phyloP scores from a whole-genome alignment of 306 rosid genomes.

The Acacia melanoxylon region DNA sequence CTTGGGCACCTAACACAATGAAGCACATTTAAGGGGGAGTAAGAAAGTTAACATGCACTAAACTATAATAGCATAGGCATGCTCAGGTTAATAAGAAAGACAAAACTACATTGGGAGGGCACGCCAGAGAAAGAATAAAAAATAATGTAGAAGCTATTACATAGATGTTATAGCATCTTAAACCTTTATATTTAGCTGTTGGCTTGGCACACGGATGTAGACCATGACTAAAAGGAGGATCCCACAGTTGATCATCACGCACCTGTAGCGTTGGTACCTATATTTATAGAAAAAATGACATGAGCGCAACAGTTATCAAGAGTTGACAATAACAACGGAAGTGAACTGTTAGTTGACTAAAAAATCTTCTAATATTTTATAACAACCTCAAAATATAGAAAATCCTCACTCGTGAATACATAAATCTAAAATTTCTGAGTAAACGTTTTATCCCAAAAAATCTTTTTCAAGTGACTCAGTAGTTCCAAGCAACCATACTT shows the following conservation, averaged over 20 bases:
- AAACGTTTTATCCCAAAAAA: not conserved
- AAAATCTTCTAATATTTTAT: not conserved
- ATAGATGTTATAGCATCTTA: constrained; percentile 15
- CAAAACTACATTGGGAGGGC: not conserved
- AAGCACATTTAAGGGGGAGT: constrained; percentile 20
- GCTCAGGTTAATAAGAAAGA: constrained; percentile 17
- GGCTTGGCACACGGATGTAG: constrained; percentile 70
- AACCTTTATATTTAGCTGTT: constrained; percentile 75
- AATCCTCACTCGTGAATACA: not conserved
- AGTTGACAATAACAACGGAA: not conserved
- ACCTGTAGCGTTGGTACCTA: constrained; percentile 34
- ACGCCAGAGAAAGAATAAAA: constrained; percentile 8
- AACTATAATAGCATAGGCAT: constrained; percentile 1
- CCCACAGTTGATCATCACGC: constrained; percentile 56
- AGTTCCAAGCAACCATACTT: not conserved
- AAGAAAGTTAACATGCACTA: not conserved
- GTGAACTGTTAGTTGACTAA: constrained; percentile 3
- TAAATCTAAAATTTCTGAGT: not conserved
- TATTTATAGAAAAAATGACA: constrained; percentile 3
- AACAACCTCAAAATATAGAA: not conserved
- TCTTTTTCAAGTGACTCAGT: not conserved
- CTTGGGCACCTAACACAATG: constrained; percentile 57
- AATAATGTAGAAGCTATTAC: constrained; percentile 7
- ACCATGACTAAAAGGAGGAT: constrained; percentile 58
- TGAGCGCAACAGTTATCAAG: constrained; percentile 9